phyloP scores from a whole-genome alignment of 1,284 basidiomycete species.

The Cryptococcus floricola region DNA sequence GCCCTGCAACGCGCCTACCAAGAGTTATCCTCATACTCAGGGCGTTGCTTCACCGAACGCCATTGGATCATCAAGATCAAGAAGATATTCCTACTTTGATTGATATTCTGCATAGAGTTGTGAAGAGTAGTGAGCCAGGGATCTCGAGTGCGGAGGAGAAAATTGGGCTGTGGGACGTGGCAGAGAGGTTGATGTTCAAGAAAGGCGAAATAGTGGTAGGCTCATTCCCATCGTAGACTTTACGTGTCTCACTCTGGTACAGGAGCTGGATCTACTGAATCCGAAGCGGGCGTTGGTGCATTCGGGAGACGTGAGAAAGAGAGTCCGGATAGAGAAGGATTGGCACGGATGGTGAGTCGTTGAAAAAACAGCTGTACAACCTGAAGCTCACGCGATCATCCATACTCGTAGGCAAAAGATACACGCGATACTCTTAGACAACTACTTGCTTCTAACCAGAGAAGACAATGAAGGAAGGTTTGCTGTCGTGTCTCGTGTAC shows the following conservation, averaged over 20 bases:
- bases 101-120: conserved; percentile 19
- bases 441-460: conserved; percentile 35
- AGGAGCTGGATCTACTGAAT: conserved; percentile 40
- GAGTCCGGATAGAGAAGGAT: conserved; percentile 36
- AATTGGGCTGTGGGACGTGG: conserved; percentile 73
- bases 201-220: conserved; percentile 72
- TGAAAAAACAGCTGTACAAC: neutral
- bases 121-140: conserved; percentile 55
- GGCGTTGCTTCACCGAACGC: conserved; percentile 62
- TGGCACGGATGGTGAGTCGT: conserved; percentile 38
- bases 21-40: conserved; percentile 69
- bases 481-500: conserved; percentile 35
- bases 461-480: conserved; percentile 35
- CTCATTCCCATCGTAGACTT: conserved; percentile 55
- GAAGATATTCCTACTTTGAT: conserved; percentile 41
- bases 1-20: conserved; percentile 76
- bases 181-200: conserved; percentile 66
- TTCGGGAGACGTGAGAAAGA: conserved; percentile 52
- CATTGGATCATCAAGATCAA: conserved; percentile 31
- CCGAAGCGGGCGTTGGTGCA: conserved; percentile 66
- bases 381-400: neutral
- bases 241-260: conserved; percentile 55
- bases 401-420: conserved; percentile 31
- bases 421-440: conserved; percentile 35
- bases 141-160: conserved; percentile 77